phyloP scores from a whole-genome alignment of 2,329 filamentous ascomycete species.

The Exserohilum turcica region DNA sequence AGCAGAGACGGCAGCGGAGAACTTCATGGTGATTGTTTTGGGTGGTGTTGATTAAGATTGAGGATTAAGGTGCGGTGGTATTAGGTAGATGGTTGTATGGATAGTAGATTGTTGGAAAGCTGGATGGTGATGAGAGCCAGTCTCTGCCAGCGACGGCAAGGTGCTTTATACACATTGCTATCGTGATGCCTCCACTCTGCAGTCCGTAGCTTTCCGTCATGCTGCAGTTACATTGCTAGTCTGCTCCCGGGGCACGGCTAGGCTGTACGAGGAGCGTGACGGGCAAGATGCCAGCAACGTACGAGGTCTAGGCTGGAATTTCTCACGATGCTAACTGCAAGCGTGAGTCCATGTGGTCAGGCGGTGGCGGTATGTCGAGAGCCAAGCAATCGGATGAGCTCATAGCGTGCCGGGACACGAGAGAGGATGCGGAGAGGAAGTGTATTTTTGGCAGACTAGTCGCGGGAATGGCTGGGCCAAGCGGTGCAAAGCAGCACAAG shows the following conservation, averaged over 20 bases:
- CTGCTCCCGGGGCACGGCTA: constrained; percentile 23
- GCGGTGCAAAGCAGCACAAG: constrained; percentile 21
- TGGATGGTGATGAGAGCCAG: constrained; percentile 21
- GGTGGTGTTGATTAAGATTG: not conserved
- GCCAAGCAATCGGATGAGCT: constrained; percentile 34
- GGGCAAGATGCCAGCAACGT: constrained; percentile 25
- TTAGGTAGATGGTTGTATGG: constrained; percentile 5
- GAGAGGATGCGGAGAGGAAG: constrained; percentile 29
- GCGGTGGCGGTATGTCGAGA: constrained; percentile 20
- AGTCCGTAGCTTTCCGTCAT: constrained; percentile 19
- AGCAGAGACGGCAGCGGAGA: constrained; percentile 32
- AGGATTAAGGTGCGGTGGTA: not conserved
- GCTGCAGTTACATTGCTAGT: not conserved
- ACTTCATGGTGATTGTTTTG: constrained; percentile 39
- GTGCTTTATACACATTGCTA: constrained; percentile 35
- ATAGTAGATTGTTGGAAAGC: constrained; percentile 3
- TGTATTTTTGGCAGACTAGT: constrained; percentile 42
- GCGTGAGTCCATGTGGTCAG: constrained; percentile 37
- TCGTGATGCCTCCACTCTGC: constrained; percentile 16
- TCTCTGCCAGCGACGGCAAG: constrained; percentile 14
- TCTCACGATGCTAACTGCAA: constrained; percentile 26
- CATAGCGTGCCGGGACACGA: constrained; percentile 39
- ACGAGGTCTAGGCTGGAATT: constrained; percentile 27
- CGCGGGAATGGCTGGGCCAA: constrained; percentile 27
- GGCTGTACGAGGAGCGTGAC: constrained; percentile 26